phyloP scores from a whole-genome alignment of 169 alveolate genomes.

The Cryptosporidium viatorum region DNA sequence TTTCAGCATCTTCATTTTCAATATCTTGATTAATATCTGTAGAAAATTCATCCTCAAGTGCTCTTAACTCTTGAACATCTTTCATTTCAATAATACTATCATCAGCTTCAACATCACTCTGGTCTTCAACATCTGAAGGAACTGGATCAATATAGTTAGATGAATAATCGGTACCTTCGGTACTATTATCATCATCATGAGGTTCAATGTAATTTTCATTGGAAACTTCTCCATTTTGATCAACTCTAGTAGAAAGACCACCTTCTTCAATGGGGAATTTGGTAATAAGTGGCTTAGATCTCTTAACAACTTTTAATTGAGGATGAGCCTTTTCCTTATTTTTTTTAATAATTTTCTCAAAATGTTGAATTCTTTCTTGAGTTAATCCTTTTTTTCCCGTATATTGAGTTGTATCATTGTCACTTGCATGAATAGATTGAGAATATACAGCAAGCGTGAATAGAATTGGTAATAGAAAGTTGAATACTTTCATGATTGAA shows the following conservation, averaged over 20 bases:
- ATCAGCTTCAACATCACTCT: background rate
- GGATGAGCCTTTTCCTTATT: background rate
- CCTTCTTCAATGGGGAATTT: conserved; percentile 1
- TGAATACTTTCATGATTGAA: background rate
- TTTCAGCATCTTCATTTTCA: background rate
- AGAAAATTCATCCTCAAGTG: background rate
- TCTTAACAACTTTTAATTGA: conserved; percentile 34
- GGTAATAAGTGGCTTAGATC: conserved; percentile 17
- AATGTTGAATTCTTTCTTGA: conserved; percentile 39
- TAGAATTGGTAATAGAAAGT: conserved; percentile 2
- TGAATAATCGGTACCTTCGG: too few relatives aligned
- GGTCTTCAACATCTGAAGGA: background rate
- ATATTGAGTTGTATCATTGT: background rate
- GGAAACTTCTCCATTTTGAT: background rate
- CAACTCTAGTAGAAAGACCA: background rate
- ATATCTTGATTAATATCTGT: background rate
- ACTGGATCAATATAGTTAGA: background rate
- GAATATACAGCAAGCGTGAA: background rate
- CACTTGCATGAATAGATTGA: background rate
- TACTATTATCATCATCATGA: too few relatives aligned
- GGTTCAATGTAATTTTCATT: too few relatives aligned
- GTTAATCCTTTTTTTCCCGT: conserved; percentile 31
- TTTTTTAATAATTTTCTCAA: conserved; percentile 36
- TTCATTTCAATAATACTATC: background rate
- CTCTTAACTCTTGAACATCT: background rate